Evolutionary conservation across 2,329 filamentous ascomycete species (phyloP).

Genomic region (Myrmaecium sp.): DNA sequence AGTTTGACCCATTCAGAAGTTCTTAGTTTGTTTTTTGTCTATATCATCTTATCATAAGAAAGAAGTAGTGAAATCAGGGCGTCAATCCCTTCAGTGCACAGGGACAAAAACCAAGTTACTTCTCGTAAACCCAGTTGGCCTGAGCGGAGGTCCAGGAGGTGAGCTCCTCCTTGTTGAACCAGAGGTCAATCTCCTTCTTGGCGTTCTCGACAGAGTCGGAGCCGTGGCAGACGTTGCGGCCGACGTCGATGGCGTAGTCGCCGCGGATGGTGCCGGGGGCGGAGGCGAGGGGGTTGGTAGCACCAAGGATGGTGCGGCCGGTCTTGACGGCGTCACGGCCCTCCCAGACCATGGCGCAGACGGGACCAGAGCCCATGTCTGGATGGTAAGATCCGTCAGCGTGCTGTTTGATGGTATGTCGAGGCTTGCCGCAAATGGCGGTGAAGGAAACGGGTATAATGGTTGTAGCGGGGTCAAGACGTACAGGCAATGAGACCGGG

Average conservation of each 20-base stretch:
- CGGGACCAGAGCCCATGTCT: conserved; percentile 96
- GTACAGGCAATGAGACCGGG: conserved; percentile 77
- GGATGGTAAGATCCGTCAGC: conserved; percentile 12
- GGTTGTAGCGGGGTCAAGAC: no score
- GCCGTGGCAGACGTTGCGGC: conserved; percentile 99
- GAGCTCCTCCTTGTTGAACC: conserved; percentile 86
- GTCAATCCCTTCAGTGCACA: no score
- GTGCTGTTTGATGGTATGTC: conserved; percentile 3
- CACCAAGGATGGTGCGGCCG: conserved; percentile 87
- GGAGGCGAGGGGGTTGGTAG: conserved; percentile 94
- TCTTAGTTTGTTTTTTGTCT: no score
- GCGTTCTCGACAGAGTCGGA: conserved; percentile 97
- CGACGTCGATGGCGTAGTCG: conserved; percentile 65
- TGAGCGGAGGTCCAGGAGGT: conserved; percentile 69
- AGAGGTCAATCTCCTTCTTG: conserved; percentile 98
- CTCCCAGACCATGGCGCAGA: conserved; percentile 99
- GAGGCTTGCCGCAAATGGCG: no score
- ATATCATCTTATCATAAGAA: no score
- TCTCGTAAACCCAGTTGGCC: conserved; percentile 97
- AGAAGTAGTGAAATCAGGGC: no score
- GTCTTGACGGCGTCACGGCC: conserved; percentile 98
- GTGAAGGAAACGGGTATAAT: no score
- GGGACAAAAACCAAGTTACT: no score
- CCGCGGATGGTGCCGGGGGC: conserved; percentile 96
- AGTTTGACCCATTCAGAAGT: no score